phyloP scores from a whole-genome alignment of 306 rosid genomes.

The Castanea mollissima region DNA sequence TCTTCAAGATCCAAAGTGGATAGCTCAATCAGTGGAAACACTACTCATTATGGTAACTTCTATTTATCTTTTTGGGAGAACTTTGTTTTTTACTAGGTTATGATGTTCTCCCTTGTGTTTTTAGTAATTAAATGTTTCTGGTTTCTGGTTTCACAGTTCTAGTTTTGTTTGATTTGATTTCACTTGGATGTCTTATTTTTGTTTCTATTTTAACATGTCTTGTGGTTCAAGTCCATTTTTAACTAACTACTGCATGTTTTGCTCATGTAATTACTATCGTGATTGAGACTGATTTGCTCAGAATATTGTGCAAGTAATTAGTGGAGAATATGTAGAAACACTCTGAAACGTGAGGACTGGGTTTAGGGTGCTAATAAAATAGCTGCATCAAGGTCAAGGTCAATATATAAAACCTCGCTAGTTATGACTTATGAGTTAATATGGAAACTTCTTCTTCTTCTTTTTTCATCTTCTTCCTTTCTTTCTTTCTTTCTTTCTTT shows the following conservation, averaged over 20 bases:
- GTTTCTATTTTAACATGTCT: constrained; percentile 10
- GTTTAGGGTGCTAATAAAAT: background rate
- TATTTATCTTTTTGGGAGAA: constrained; percentile 7
- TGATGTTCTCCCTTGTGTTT: constrained; percentile 2
- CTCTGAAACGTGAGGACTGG: background rate
- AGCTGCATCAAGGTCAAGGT: constrained; percentile 26
- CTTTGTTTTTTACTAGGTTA: background rate
- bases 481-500: no score
- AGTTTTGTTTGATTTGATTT: constrained; percentile 17
- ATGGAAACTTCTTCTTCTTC: constrained; percentile 2
- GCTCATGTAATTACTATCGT: background rate
- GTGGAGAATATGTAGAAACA: background rate
- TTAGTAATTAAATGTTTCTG: constrained; percentile 6
- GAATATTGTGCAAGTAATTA: constrained; percentile 5
- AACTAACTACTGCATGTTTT: constrained; percentile 14
- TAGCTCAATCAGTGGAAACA: constrained; percentile 77
- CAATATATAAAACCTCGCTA: constrained; percentile 14
- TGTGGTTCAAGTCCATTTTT: constrained; percentile 10
- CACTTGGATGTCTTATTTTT: background rate
- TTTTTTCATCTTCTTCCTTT: no score
- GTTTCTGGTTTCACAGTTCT: constrained; percentile 1
- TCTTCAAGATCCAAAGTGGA: constrained; percentile 99
- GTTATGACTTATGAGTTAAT: background rate
- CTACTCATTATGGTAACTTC: constrained; percentile 74
- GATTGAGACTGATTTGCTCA: constrained; percentile 6